phyloP scores from a whole-genome alignment of 139 green algal species.

The Micractinium conductrix region DNA sequence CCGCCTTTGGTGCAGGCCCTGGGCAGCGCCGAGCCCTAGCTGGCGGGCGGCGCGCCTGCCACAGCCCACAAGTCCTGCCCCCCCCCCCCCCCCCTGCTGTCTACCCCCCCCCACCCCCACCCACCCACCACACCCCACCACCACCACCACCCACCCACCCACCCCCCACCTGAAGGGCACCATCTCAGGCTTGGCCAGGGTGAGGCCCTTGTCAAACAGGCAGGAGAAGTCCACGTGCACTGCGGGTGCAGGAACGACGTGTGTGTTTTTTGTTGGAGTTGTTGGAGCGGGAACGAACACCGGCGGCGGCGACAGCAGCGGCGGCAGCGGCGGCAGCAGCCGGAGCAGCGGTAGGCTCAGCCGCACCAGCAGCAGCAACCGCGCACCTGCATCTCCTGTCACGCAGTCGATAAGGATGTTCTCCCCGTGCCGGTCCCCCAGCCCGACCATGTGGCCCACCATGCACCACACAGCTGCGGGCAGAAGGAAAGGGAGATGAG shows the following conservation, averaged over 20 bases:
- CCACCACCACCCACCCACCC: neutral
- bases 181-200: slow-evolving; percentile 87
- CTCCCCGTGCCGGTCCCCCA: slow-evolving; percentile 94
- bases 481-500: neutral
- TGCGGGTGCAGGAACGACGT: too few relatives aligned
- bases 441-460: slow-evolving; percentile 56
- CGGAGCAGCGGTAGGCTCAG: too few relatives aligned
- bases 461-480: slow-evolving; percentile 71
- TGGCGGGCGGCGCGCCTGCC: too few relatives aligned
- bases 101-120: neutral
- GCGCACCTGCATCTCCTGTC: slow-evolving; percentile 51
- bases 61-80: neutral
- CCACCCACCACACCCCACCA: neutral
- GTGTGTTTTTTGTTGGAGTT: too few relatives aligned
- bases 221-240: slow-evolving; percentile 97
- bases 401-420: slow-evolving; percentile 92
- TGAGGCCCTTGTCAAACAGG: slow-evolving; percentile 92
- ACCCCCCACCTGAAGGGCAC: slow-evolving; percentile 83
- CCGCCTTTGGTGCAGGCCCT: neutral
- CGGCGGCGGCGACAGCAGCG: too few relatives aligned
- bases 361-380: too few relatives aligned
- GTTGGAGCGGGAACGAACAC: too few relatives aligned
- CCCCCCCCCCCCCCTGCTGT: neutral
- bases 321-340: too few relatives aligned
- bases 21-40: neutral